Evolutionary conservation across 2,329 filamentous ascomycete species (phyloP), one percentile per base, ranked within the genome.

Genomic region (Polytolypa hystricis): DNA sequence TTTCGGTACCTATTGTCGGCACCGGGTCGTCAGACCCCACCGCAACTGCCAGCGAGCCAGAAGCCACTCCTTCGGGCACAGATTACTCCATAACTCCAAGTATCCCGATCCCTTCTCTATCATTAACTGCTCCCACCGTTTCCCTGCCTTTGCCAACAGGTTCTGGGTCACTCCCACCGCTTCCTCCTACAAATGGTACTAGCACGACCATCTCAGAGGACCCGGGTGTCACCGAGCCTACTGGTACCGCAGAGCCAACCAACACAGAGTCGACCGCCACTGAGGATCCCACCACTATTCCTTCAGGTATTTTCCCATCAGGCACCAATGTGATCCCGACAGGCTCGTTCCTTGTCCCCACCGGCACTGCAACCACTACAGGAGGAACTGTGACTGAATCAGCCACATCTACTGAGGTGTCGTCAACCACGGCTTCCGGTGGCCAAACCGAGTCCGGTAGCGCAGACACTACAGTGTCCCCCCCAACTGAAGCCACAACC

Each of bases 271-370:
- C 35, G 28, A 40, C 41, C 5, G 40, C 42, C 10, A 46, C 41
- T 12, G 43, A 40, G 15, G 43, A 39, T 18, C 43, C 47, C 11
- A 45, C 46, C 14, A 44, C 42, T 7, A 41, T 39, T 17, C 43
- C 36, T 8, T 39, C 42, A 14, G 38, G 33, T 9, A 35, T 45
- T 25, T 42, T 38, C 32, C 38, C 44, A 20, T 21, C 27, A 19
- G 31, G 25, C 15, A 5, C 20, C 18, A 12, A 15, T 23, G 21
- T 18, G 15, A 26, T 27, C 21, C 15, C 16, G 15, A 36, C 30
- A 8, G 8, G 7, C 12, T 11, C 30, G n/a, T 11, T 11, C 17
- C 9, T 19, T 14, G 20, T 17, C 2, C 19, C 27, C 17, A 30
- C 25, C 7, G 16, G 21, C 7, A n/a, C 7, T 25, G 21, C n/a